Percentiles rank a stretch among this genome's conserved stretches.
phyloP scores from a whole-genome alignment of 495 filamentous ascomycete species.

The Acidiella bohemica region DNA sequence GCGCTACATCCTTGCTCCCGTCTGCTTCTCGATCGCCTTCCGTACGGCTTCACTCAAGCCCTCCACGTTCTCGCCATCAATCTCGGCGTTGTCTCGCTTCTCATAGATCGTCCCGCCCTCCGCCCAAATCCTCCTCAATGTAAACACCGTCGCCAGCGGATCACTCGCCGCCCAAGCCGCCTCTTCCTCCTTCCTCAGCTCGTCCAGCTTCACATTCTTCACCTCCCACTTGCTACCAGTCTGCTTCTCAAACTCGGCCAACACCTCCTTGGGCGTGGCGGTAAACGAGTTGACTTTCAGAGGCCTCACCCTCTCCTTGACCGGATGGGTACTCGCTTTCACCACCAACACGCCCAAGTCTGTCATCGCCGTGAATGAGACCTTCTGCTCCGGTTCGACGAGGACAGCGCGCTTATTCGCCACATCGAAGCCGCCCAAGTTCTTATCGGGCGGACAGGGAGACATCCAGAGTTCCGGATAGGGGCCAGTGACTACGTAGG shows the following conservation, averaged over 20 bases:
- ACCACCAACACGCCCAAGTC: constrained; percentile 53
- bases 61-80: constrained; percentile 23
- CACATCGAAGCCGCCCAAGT: constrained; percentile 42
- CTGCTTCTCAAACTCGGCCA: constrained; percentile 52
- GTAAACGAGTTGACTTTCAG: constrained; percentile 59
- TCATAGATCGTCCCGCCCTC: constrained; percentile 57
- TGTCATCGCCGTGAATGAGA: constrained; percentile 50
- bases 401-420: constrained; percentile 41
- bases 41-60: neutral
- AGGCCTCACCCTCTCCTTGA: constrained; percentile 38
- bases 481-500: constrained; percentile 56
- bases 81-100: constrained; percentile 47
- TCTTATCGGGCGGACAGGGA: constrained; percentile 9
- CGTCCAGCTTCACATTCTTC: constrained; percentile 37
- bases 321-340: constrained; percentile 41
- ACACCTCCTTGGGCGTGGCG: constrained; percentile 45
- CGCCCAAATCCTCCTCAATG: constrained; percentile 53
- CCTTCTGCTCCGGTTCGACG: constrained; percentile 38
- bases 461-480: constrained; percentile 52
- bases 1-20: neutral
- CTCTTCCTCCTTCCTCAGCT: constrained; percentile 39
- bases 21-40: neutral
- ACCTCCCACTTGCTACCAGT: constrained; percentile 43
- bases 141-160: constrained; percentile 39
- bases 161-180: constrained; percentile 41